Evolutionary conservation across 257 asterid genomes (phyloP).

Genomic region (Forsythia viridissima): DNA sequence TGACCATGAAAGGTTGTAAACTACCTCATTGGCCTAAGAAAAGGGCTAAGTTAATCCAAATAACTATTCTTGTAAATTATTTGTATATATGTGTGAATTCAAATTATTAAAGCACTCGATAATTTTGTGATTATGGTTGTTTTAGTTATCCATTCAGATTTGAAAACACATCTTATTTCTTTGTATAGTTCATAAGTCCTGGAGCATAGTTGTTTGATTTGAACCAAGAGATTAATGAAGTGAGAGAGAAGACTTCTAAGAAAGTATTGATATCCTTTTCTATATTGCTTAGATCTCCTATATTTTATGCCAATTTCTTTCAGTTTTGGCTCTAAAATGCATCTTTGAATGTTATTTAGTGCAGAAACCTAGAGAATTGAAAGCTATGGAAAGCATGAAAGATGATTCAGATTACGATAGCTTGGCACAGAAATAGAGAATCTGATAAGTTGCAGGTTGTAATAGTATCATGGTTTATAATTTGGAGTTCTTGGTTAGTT

Average conservation of each 20-base stretch:
- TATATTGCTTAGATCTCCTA: neutral
- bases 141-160: neutral
- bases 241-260: slow-evolving; percentile 65
- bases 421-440: no score
- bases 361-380: no score
- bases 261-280: slow-evolving; percentile 38
- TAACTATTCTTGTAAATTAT: slow-evolving; percentile 17
- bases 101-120: neutral
- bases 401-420: no score
- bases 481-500: no score
- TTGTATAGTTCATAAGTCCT: slow-evolving; percentile 46
- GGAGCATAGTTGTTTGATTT: slow-evolving; percentile 80
- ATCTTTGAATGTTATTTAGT: no score
- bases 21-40: slow-evolving; percentile 90
- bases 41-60: slow-evolving; percentile 67
- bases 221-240: slow-evolving; percentile 79
- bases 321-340: neutral
- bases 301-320: neutral
- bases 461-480: no score
- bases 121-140: neutral
- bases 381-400: no score
- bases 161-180: neutral
- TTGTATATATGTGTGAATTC: neutral
- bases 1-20: slow-evolving; percentile 81
- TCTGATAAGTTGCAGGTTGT: no score